These are phyloP conservation scores for Obelidium mucronatum DNA, from an alignment of 192 early-diverging fungal genomes.

Conservation along the genomic window DNA sequence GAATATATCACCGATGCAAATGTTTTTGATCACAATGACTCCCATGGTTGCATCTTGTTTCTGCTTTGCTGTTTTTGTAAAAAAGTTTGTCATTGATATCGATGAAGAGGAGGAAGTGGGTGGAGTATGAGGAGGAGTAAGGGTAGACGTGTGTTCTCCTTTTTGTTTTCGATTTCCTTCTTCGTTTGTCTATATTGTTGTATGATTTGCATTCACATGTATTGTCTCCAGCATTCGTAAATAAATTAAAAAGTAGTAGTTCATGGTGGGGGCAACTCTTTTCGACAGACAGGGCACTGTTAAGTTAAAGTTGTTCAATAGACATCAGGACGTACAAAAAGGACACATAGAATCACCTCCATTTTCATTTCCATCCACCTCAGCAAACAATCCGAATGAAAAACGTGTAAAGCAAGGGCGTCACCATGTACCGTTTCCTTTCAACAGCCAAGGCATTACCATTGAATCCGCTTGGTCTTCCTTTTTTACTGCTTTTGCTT, in stretches of 20 bases:
- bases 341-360: constrained; percentile 47
- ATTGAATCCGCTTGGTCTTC: no score
- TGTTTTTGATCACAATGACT: background rate
- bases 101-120: constrained; percentile 5
- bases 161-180: no score
- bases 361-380: constrained; percentile 84
- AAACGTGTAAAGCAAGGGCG: constrained; percentile 81
- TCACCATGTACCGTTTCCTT: constrained; percentile 69
- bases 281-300: constrained; percentile 35
- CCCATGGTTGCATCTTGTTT: background rate
- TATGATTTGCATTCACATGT: no score
- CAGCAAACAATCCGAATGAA: constrained; percentile 79
- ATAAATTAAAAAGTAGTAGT: no score
- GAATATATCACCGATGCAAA: background rate
- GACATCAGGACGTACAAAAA: background rate
- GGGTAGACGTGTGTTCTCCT: no score
- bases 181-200: no score
- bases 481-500: background rate
- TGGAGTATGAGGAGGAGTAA: constrained; percentile 1
- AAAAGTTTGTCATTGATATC: background rate
- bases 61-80: constrained; percentile 4
- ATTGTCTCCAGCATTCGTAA: no score
- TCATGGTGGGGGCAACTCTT: constrained; percentile 30
- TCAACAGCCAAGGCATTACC: no score
- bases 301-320: background rate